Evolutionary conservation across 257 asterid genomes (phyloP), one percentile per base, ranked within the genome.

Genomic region (Ligustrum vulgare): DNA sequence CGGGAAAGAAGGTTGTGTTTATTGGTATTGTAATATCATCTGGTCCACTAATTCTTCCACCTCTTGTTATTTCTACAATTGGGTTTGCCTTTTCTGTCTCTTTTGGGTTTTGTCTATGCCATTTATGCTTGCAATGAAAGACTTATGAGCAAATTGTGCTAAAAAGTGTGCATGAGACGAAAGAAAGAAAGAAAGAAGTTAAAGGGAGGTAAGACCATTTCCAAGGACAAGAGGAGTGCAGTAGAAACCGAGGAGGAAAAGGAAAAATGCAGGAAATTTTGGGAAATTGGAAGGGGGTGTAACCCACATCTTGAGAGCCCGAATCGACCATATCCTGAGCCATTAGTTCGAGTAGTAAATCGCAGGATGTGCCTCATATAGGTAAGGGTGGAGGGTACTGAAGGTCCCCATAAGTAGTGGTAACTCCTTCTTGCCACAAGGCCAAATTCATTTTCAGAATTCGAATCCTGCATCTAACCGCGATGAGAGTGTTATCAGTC

Each of bases 31-130:
- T 89, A 15, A 35, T 94, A 9, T 75, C 98, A 18, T 92, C 96
- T 51, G 86, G 84, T 31, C 97, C 98, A 0, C 20, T 92, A 12
- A 71, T 94, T 71, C 84, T 92, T 68, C 98, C 98, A 43, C 91
- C 95, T 0, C 77, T 94, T 36, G 87, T 86, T 33, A 76, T 87
- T 15, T 87, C 96, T 28, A 89, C 90, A 0, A 78, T 94, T 39
- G 97, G 96, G 1, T 76, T 91, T 0, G 90, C 87, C 0, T 67
- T 71, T 28, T 86, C 92, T 31, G 72, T 94, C 15, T 97, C 97
- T 0, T 86, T 78, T 70, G 98, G 93, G 13, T 73, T 90, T 74
- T 74, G 80, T 82, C 2, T 82, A 79, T 5, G 94, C 89, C 18
- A 78, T 92, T 80, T 91, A 90, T 80, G 83, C 91, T 7, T 84